Base-by-base conservation (phyloP, 179 eudicot genomes). In the Sideroxylon spinosum region DNA sequence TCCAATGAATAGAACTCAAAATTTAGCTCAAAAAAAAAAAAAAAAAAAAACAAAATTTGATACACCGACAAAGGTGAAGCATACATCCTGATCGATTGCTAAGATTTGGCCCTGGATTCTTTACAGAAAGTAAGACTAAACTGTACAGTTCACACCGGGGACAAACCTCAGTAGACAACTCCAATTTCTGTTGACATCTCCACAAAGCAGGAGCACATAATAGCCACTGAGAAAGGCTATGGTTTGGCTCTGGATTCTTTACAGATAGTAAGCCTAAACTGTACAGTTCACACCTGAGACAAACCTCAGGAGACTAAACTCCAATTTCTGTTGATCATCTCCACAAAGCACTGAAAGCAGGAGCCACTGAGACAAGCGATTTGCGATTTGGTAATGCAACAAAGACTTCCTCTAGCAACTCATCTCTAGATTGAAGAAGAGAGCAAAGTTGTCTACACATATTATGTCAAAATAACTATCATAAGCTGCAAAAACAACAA, bases 401-500 rank as follows among this genome's bases (percentile, higher is more conserved):
- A 7, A 12, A 61, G 56, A 63, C 20, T 57, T 57, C 49, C 37
- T 61, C 56, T 7, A 14, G 44, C 8, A 28, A n/a, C 73, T 23
- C 11, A 26, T 19, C 22, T 32, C 46, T 44, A 16, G 26, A 32
- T 52, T 50, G 63, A 62, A 63, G 44, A 20, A 46, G 17, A 5
- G 26, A 56, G 71, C 57, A 61, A 57, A 61, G 49, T 37, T 71
- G 50, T 50, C 57, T 73, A n/a, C 32, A 74, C 81, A 68, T 22
- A 59, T 74, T 64, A 32, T 46, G 76, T 67, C 71, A 68, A 82
- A 67, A 46, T 32, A 60, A 20, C 7, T 6, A 50, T 12, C 32
- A 72, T 64, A 62, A 71, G 79, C 84, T 75, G 81, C 79, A 82
- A 82, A 82, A 8, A 73, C 17, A 69, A 29, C 20, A 64, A 4